Evolutionary conservation across 73 alveolate species (phyloP).

Genomic region (Durusdinium trenchii): DNA sequence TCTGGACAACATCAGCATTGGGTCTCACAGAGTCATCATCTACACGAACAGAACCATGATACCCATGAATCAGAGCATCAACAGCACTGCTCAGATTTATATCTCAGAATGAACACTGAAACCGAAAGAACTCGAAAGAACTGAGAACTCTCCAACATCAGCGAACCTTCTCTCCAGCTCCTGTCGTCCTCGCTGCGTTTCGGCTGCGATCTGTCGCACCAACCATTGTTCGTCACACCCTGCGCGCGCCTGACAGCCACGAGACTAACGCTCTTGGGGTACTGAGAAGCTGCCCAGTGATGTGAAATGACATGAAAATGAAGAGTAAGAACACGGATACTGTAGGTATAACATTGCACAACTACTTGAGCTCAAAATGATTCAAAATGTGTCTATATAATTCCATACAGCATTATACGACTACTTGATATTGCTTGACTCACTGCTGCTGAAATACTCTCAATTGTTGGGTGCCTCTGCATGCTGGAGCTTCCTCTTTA

Average conservation of each 20-base stretch:
- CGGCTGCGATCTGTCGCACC: constrained; percentile 69
- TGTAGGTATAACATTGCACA: no score
- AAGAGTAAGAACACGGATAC: no score
- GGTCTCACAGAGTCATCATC: background rate
- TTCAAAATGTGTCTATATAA: no score
- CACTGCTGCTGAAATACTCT: no score
- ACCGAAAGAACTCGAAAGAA: background rate
- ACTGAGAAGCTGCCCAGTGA: no score
- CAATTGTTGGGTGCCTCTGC: background rate
- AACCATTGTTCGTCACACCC: constrained; percentile 63
- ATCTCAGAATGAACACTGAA: no score
- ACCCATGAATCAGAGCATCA: background rate
- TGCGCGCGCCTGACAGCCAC: constrained; percentile 64
- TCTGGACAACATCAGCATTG: background rate
- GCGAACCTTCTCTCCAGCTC: constrained; percentile 68
- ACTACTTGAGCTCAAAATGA: no score
- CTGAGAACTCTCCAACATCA: background rate
- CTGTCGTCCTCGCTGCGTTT: constrained; percentile 56
- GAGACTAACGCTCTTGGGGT: no score
- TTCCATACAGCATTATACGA: no score
- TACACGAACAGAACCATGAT: background rate
- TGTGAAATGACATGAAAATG: no score
- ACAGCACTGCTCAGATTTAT: background rate
- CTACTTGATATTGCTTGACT: no score
- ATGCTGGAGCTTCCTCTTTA: constrained; percentile 1